Evolutionary conservation across 176 grass and related monocot genomes (phyloP).

Genomic region (Panicum miliaceum): DNA sequence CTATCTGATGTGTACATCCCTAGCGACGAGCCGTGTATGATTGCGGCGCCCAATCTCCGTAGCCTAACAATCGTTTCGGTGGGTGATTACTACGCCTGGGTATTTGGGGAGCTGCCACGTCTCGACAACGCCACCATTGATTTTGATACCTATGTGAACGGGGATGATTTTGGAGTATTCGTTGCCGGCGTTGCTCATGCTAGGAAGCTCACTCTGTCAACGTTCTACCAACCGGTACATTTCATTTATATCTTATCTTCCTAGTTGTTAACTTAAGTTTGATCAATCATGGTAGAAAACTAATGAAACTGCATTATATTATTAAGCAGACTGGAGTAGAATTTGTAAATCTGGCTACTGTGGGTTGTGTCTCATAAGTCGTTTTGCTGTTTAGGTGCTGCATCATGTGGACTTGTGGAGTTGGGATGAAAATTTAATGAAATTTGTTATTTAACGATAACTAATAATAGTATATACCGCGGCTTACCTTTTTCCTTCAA

Average conservation of each 20-base stretch:
- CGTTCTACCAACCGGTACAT: not conserved
- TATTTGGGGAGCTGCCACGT: not conserved
- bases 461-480: too few species aligned
- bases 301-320: too few species aligned
- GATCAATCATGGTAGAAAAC: too few species aligned
- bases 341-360: too few species aligned
- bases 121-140: not conserved
- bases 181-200: not conserved
- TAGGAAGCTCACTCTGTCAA: not conserved
- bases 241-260: not conserved
- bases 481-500: too few species aligned
- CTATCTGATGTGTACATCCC: not conserved
- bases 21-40: not conserved
- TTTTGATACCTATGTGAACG: not conserved
- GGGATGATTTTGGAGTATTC: not conserved
- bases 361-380: too few species aligned
- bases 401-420: too few species aligned
- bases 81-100: not conserved
- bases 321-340: too few species aligned
- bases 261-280: not conserved
- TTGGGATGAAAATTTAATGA: too few species aligned
- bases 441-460: too few species aligned
- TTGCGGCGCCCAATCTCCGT: slow-evolving; percentile 18
- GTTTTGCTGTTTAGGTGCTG: too few species aligned
- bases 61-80: not conserved